These are phyloP conservation scores for Apiospora sp. DNA, from an alignment of 2,329 filamentous ascomycete genomes.

Conservation along the genomic window DNA sequence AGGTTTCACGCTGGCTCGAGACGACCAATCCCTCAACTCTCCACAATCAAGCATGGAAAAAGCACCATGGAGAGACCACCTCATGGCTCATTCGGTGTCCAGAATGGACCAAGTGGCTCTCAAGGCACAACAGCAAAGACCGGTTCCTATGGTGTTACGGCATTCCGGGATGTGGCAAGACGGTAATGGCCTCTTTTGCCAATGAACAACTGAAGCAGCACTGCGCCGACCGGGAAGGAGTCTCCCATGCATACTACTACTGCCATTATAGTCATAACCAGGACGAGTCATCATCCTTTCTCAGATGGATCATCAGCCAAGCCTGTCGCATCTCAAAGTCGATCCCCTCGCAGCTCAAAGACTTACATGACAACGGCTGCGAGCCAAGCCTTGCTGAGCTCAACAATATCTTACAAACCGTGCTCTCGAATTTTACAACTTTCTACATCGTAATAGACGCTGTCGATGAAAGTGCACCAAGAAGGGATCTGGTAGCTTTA, in stretches of 20 bases:
- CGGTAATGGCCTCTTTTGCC: constrained; percentile 30
- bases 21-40: background rate
- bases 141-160: background rate
- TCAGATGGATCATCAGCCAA: constrained; percentile 33
- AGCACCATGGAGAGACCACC: background rate
- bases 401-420: constrained; percentile 25
- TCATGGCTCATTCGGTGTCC: background rate
- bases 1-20: background rate
- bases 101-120: background rate
- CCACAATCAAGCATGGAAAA: background rate
- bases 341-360: constrained; percentile 29
- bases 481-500: constrained; percentile 27
- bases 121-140: background rate
- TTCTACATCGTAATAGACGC: constrained; percentile 35
- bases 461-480: constrained; percentile 33
- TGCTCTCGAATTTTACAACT: constrained; percentile 21
- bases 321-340: constrained; percentile 26
- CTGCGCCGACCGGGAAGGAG: background rate
- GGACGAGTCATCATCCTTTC: constrained; percentile 32
- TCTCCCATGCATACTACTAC: constrained; percentile 32
- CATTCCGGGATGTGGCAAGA: constrained; percentile 27
- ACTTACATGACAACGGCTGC: constrained; percentile 23
- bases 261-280: constrained; percentile 32
- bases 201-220: constrained; percentile 26
- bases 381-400: constrained; percentile 29